Conservation (phyloP, 208 protist genomes). For the Crithidia bombi region DNA sequence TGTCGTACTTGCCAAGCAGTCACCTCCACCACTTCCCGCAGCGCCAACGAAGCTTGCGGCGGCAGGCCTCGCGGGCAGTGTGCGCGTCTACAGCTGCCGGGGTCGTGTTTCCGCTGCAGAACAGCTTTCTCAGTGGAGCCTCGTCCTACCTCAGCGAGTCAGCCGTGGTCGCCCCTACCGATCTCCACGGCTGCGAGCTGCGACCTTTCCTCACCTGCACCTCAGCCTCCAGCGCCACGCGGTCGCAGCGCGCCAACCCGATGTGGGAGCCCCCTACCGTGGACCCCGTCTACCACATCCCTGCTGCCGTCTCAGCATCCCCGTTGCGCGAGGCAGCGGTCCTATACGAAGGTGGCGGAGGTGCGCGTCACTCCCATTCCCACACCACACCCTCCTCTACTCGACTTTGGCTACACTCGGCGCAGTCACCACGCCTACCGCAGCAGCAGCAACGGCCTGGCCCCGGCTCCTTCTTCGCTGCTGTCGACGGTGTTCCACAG, state of each 20-base stretch:
- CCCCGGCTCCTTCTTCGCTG: slow-evolving; percentile 23
- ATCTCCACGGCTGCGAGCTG: neutral
- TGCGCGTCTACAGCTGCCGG: neutral
- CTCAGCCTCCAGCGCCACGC: neutral
- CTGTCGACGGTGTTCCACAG: slow-evolving; percentile 5
- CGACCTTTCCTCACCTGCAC: slow-evolving; percentile 2
- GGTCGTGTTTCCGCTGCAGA: neutral
- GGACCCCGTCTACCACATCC: neutral
- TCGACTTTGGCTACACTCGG: no score
- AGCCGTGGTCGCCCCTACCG: neutral
- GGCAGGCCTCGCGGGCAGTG: neutral
- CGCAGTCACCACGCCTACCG: no score
- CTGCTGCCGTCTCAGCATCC: neutral
- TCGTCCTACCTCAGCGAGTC: neutral
- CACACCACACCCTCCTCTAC: no score
- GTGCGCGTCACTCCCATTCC: no score
- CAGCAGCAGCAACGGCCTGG: neutral
- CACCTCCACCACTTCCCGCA: neutral
- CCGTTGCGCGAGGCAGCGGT: neutral
- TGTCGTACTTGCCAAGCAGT: neutral
- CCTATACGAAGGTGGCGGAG: neutral
- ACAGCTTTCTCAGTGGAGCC: neutral
- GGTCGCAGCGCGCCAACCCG: neutral
- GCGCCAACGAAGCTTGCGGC: neutral
- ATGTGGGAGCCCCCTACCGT: neutral